Percentiles rank a stretch among this genome's conserved stretches.
Conservation (phyloP, 805 yeast genomes). For the Lipomyces yamanashiensis region DNA sequence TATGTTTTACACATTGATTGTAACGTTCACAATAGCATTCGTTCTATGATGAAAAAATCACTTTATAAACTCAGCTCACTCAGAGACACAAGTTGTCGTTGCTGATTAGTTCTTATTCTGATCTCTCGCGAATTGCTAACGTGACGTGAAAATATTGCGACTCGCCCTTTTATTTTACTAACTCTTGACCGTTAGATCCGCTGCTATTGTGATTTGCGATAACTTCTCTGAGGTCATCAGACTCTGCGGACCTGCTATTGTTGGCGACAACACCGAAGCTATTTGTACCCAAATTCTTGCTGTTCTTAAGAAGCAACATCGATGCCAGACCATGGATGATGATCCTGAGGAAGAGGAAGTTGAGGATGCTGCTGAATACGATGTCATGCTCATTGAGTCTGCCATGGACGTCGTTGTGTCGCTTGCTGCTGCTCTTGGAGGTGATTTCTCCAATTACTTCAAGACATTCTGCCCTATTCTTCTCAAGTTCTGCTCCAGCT, state of each 20-base stretch:
- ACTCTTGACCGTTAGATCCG: constrained; percentile 11
- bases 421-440: constrained; percentile 75
- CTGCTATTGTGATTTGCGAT: constrained; percentile 77
- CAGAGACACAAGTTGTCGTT: constrained; percentile 39
- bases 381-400: constrained; percentile 77
- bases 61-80: constrained; percentile 38
- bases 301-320: constrained; percentile 79
- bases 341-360: constrained; percentile 50
- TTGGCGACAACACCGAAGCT: constrained; percentile 64
- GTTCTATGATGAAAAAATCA: constrained; percentile 32
- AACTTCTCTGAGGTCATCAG: constrained; percentile 68
- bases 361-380: constrained; percentile 46
- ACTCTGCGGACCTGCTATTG: constrained; percentile 70
- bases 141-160: neutral
- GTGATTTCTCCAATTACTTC: constrained; percentile 76
- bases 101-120: constrained; percentile 29
- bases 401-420: constrained; percentile 84
- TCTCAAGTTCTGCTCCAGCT: constrained; percentile 59
- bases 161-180: neutral
- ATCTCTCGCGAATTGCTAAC: neutral
- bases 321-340: constrained; percentile 78
- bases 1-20: constrained; percentile 48
- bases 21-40: neutral
- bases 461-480: constrained; percentile 70
- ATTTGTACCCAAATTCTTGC: constrained; percentile 73